Percentiles rank a stretch among this genome's conserved stretches.
phyloP scores from a whole-genome alignment of 257 asterid species.

The Leptodermis oblonga region DNA sequence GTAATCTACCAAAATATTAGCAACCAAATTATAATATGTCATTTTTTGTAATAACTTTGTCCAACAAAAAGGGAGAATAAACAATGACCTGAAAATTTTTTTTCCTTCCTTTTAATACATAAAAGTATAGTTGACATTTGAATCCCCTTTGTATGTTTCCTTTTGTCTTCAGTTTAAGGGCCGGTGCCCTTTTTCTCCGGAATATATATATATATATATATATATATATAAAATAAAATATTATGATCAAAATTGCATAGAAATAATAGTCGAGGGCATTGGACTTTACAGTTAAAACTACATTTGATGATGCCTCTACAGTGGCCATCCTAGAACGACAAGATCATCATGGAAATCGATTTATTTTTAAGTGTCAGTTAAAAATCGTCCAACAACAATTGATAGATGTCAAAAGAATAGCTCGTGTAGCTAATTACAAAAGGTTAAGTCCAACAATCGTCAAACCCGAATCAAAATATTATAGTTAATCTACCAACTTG shows the following conservation, averaged over 20 bases:
- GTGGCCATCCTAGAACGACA: not conserved
- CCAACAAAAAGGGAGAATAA: not conserved
- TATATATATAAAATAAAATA: too few species aligned
- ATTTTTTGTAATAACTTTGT: not conserved
- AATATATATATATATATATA: too few species aligned
- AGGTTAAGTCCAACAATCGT: too few species aligned
- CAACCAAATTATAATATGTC: too few species aligned
- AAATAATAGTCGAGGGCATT: not conserved
- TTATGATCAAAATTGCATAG: not conserved
- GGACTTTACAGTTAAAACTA: not conserved
- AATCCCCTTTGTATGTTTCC: not conserved
- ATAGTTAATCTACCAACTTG: too few species aligned
- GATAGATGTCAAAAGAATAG: too few species aligned
- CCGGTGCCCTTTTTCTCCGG: constrained; percentile 2
- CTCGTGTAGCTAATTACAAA: too few species aligned
- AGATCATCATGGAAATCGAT: too few species aligned
- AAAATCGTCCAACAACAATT: too few species aligned
- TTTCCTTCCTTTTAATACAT: not conserved
- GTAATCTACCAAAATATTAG: too few species aligned
- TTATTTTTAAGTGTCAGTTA: too few species aligned
- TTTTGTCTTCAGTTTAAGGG: not conserved
- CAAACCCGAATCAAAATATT: too few species aligned
- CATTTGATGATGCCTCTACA: constrained; percentile 11
- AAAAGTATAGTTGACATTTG: constrained; percentile 6
- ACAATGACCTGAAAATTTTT: not conserved